Base-by-base conservation (phyloP, 1,284 basidiomycete species). In the Psilocybe mexicana region DNA sequence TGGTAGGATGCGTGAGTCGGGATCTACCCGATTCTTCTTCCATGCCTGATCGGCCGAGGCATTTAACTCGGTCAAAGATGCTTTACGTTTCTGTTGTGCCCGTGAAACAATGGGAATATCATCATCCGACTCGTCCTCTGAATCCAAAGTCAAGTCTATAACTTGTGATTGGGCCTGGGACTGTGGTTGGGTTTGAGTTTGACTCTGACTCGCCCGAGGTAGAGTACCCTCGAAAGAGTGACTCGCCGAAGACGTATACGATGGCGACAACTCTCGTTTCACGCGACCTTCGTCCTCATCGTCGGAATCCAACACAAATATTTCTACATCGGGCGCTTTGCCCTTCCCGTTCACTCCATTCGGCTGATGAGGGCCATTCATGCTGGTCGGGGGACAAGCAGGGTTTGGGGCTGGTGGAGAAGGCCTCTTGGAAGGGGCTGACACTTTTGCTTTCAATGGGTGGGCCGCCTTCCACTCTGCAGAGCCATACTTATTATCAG, bases 401-500 rank as follows among this genome's bases (percentile, higher is more conserved):
- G 72, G 69, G 23, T 54, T 60, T 18, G 51, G n/a, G 45, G 67
- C 58, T 11, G 70, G 60, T 1, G 63, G 61, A 43, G 69, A 62
- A 14, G 71, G 61, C 28, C 73, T 67, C 50, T 69, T 69, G 6
- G 56, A 57, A 47, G 70, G 59, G 6, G 64, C 54, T n/a, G 61
- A 44, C 51, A 65, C 55, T 45, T 64, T 58, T 3, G 65, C 55
- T n/a, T 55, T 55, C 25, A 66, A 63, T 18, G 79, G 75, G 70
- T 90, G 84, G 1, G 74, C 67, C 26, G 79, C 78, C 62, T 81
- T 82, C 93, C 93, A 95, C 24, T 70, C 75, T 0, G 76, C 69
- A 8, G 93, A 94, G 1, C 84, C 93, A 67, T 86, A 90, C 70
- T 90, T 92, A 74, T 91, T 85, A 72, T 98, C 93, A 14, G 84